Base-by-base conservation (phyloP, 2,329 filamentous ascomycete species). In the Fusarium robinianum region DNA sequence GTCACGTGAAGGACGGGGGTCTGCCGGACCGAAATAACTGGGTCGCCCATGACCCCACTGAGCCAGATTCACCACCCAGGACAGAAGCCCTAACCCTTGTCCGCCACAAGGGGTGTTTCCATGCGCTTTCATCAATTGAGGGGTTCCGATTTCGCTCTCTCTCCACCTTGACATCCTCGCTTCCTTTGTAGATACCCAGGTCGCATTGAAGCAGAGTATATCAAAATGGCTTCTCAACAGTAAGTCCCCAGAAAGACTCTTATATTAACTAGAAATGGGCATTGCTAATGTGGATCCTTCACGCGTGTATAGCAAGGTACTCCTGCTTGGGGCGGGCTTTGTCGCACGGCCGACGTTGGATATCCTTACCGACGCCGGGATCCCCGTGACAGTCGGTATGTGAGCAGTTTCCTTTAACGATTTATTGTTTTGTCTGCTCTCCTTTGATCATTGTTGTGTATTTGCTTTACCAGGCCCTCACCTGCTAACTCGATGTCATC, bases 341-440 rank as follows among this genome's bases (percentile, higher is more conserved):
- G 82, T 85, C 57, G 79, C 81, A 57, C 76, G 74, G 62, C 83
- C 84, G 42, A 84, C 83, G 12, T 76, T 87, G 49, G 79, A 87
- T 54, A 72, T 85, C 49, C 76, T 87, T 49, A 72, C 71, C 64
- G 72, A 82, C 32, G 69, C 78, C n/a, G 82, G 78, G 54, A 74
- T 86, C 49, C 63, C 73, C 41, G 81, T 87, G 38, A 85, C 81
- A n/a, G 81, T 86, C 55, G 81, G 81, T 84, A 73, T 54, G 77
- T 66, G 23, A 26, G 22, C 4, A 25, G 11, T 6, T 10, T 6
- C 6, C 22, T 42, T 24, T 15, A 19, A 19, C 30, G 17, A 33
- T 33, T 22, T 19, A 6, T 17, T 18, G 8, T 17, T 32, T 17
- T 21, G 21, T 29, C 16, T 16, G 12, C 22, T 23, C 17, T 8